Base-by-base conservation (phyloP, 2,329 filamentous ascomycete species). In the Xylariaceae sp. region DNA sequence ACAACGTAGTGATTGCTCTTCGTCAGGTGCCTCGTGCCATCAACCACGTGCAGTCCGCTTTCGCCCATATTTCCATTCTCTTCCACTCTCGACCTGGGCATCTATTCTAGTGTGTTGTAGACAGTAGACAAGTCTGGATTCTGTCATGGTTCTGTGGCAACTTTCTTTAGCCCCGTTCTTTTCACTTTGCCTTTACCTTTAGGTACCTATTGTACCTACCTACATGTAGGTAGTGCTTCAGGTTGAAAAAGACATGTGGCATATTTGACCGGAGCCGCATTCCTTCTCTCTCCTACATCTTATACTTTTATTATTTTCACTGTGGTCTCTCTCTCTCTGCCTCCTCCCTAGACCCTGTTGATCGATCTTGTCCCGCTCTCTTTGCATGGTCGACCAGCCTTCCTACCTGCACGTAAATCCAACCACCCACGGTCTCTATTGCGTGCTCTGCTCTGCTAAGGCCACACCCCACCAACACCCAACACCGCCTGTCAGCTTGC, bases 181-280 rank as follows among this genome's bases (percentile, higher is more conserved):
- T n/a, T n/a, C n/a, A n/a, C n/a, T n/a, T n/a, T n/a, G n/a, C n/a
- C n/a, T n/a, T n/a, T n/a, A n/a, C n/a, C n/a, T n/a, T n/a, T n/a
- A n/a, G n/a, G n/a, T n/a, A 63, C 64, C 62, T 56, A 63, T 19
- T 36, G 26, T 45, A 45, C 48, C 52, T 60, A 40, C 16, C 29
- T 39, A 46, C 41, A 46, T 33, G 47, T 53, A 55, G 31, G 17
- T 47, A 43, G 41, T 36, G 40, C 34, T 40, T 51, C 47, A 52
- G 53, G 24, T 53, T 28, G 29, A 61, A 67, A 66, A 71, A 65
- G 63, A 69, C 64, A 72, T 72, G 69, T 72, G 69, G 68, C 69
- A 65, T 69, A 62, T 68, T 67, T 67, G 58, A 67, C 56, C n/a
- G 33, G 43, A 50, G 40, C 37, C 52, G 50, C 51, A 54, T 58